Conservation (phyloP, 2,329 filamentous ascomycete genomes). For the Hypoxylon sp. region DNA sequence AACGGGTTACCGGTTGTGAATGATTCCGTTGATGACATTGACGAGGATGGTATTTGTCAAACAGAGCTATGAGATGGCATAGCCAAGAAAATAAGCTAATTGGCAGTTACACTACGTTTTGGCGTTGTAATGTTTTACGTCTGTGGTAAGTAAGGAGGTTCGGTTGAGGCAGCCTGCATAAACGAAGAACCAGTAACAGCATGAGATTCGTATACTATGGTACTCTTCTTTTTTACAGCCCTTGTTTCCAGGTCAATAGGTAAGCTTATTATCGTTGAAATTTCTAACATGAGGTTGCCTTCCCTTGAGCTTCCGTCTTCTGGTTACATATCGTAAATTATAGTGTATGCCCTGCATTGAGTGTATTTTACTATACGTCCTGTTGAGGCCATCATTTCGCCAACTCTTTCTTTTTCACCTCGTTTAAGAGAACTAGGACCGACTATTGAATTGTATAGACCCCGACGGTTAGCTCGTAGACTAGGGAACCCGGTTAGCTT, state of each 20-base stretch:
- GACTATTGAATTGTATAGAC: conserved; percentile 4
- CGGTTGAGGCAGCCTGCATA: conserved; percentile 40
- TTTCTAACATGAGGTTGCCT: neutral
- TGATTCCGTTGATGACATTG: conserved; percentile 16
- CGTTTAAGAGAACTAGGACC: conserved; percentile 6
- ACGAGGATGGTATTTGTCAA: conserved; percentile 2
- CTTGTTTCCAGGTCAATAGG: neutral
- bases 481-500: conserved; percentile 12
- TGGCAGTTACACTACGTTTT: conserved; percentile 16
- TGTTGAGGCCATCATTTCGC: neutral
- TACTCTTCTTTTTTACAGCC: conserved; percentile 1
- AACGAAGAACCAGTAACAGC: conserved; percentile 22
- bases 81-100: conserved; percentile 17
- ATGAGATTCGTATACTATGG: conserved; percentile 21
- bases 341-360: neutral
- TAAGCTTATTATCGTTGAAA: conserved; percentile 19
- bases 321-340: neutral
- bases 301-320: neutral
- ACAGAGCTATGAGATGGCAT: conserved; percentile 13
- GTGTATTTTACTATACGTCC: neutral
- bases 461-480: conserved; percentile 1
- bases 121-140: conserved; percentile 19
- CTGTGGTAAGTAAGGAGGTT: conserved; percentile 12
- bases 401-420: conserved; percentile 1
- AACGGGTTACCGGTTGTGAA: conserved; percentile 11